Conservation (phyloP, 768 basidiomycete species). For the Xerocomellus amylosporus region DNA sequence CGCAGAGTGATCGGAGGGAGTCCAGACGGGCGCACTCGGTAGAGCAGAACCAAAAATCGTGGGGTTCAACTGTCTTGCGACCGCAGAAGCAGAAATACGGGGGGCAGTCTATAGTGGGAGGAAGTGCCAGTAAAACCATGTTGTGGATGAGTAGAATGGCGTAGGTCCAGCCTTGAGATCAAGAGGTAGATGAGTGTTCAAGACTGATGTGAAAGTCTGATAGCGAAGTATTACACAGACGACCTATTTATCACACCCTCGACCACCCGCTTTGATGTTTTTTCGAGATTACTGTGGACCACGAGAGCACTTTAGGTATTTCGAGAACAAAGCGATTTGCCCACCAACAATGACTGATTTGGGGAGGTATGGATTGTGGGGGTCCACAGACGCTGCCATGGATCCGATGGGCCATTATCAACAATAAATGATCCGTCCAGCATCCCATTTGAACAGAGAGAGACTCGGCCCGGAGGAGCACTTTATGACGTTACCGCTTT, state of each 20-base stretch:
- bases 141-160: background rate
- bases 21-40: slow-evolving; percentile 27
- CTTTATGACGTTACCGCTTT: too few species aligned
- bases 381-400: slow-evolving; percentile 5
- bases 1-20: slow-evolving; percentile 24
- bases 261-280: slow-evolving; percentile 6
- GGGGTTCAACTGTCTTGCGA: slow-evolving; percentile 16
- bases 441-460: background rate
- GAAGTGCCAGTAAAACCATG: slow-evolving; percentile 1
- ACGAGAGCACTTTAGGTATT: background rate
- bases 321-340: slow-evolving; percentile 12
- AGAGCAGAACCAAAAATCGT: slow-evolving; percentile 32
- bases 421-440: too few species aligned
- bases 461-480: too few species aligned
- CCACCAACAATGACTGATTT: background rate
- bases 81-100: slow-evolving; percentile 29
- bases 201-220: background rate
- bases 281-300: slow-evolving; percentile 5
- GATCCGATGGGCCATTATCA: too few species aligned
- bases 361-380: background rate
- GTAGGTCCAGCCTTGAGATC: background rate
- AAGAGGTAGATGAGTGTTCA: background rate
- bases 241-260: slow-evolving; percentile 13
- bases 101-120: slow-evolving; percentile 8
- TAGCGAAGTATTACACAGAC: background rate